Percentiles rank a stretch among this genome's conserved stretches.
Conservation (phyloP, 176 grass and related monocot genomes). For the Olyra latifolia region DNA sequence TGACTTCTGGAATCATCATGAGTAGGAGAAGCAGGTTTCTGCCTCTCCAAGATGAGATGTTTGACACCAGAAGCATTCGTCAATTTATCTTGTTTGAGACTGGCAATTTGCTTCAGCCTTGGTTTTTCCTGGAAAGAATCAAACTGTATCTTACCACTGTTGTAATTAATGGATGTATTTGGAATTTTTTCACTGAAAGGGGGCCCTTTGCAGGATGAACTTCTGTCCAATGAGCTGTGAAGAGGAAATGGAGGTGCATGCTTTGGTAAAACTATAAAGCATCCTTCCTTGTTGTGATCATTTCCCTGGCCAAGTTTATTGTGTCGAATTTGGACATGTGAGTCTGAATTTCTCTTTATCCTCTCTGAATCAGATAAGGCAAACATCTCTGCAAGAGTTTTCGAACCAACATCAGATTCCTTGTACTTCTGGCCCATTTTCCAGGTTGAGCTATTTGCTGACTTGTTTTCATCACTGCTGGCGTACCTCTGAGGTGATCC, state of each 20-base stretch:
- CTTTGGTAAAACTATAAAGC: constrained; percentile 59
- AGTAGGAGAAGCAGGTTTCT: constrained; percentile 26
- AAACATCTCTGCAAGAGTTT: constrained; percentile 70
- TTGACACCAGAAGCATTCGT: constrained; percentile 27
- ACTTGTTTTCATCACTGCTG: not conserved
- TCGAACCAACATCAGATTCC: constrained; percentile 28
- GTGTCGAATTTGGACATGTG: not conserved
- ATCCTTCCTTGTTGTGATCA: constrained; percentile 40
- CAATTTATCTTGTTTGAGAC: constrained; percentile 10
- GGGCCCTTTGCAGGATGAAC: constrained; percentile 14
- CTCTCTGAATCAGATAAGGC: constrained; percentile 65
- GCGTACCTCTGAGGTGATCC: constrained; percentile 31
- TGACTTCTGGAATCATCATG: constrained; percentile 21
- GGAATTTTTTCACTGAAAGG: constrained; percentile 20
- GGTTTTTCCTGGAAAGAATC: constrained; percentile 38
- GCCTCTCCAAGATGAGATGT: not conserved
- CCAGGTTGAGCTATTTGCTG: not conserved
- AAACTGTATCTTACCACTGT: constrained; percentile 20
- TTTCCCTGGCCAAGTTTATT: constrained; percentile 22
- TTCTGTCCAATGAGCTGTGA: constrained; percentile 29
- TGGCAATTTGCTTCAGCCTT: constrained; percentile 34
- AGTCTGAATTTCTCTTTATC: constrained; percentile 30
- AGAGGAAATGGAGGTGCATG: constrained; percentile 29
- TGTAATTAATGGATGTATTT: constrained; percentile 13
- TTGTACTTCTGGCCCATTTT: constrained; percentile 23